A percentile compares a stretch with the other conserved stretches of the same genome.
Evolutionary conservation across 2,329 filamentous ascomycete species (phyloP).

Genomic region (Fonsecaea erecta): DNA sequence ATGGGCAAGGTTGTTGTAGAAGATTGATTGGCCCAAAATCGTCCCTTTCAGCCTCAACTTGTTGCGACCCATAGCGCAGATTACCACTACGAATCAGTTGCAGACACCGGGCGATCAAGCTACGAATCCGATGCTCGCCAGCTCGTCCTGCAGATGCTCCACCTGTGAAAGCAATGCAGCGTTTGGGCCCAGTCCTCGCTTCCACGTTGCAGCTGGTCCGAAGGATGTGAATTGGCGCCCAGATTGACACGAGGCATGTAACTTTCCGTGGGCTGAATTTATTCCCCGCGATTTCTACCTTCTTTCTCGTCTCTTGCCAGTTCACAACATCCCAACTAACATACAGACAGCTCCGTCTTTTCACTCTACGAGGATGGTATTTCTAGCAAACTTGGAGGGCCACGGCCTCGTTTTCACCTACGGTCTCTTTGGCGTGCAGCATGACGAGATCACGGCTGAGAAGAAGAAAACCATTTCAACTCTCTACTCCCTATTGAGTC

Average conservation of each 20-base stretch:
- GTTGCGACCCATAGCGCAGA: not conserved
- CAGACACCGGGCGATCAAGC: not conserved
- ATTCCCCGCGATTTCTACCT: not conserved
- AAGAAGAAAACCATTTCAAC: constrained; percentile 22
- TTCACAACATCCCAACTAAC: not conserved
- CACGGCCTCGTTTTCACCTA: constrained; percentile 23
- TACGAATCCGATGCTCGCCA: not conserved
- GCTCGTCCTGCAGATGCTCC: not conserved
- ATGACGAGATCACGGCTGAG: constrained; percentile 20
- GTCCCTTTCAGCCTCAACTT: not conserved
- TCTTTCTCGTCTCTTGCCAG: not conserved
- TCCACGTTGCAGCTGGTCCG: constrained; percentile 1
- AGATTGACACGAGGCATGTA: not conserved
- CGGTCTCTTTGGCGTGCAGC: constrained; percentile 26
- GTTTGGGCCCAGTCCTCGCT: not conserved
- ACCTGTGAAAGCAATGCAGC: not conserved
- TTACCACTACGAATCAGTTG: not conserved
- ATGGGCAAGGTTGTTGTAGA: not conserved
- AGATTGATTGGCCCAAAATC: not conserved
- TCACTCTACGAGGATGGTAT: constrained; percentile 12
- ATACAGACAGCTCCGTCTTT: not conserved
- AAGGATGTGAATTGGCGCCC: constrained; percentile 1
- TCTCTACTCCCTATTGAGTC: constrained; percentile 13
- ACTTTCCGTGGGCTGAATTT: not conserved
- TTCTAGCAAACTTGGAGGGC: constrained; percentile 23